A percentile compares a stretch with the other conserved stretches of the same genome.
phyloP scores from a whole-genome alignment of 2,329 filamentous ascomycete genomes.

The Colletotrichum graminicola region DNA sequence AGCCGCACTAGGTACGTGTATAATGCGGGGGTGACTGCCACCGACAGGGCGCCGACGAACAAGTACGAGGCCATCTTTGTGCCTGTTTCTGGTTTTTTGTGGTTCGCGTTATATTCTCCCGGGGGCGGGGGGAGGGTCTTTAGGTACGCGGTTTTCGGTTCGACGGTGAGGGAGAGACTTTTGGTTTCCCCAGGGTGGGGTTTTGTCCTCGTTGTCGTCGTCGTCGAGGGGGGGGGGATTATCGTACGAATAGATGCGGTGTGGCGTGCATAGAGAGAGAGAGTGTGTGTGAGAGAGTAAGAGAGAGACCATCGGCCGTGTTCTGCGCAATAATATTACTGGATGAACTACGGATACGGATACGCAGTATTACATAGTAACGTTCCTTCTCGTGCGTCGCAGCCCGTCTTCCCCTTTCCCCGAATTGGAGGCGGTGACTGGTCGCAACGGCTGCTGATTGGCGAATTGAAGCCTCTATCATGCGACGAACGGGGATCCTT shows the following conservation, averaged over 20 bases:
- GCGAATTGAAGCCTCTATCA: conserved; percentile 4
- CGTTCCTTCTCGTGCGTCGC: neutral
- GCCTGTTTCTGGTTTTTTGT: too few species aligned
- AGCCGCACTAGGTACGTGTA: conserved; percentile 65
- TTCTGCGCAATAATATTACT: too few species aligned
- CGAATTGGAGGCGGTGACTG: conserved; percentile 36
- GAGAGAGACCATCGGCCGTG: neutral
- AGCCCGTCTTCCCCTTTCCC: conserved; percentile 4
- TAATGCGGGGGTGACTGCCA: conserved; percentile 60
- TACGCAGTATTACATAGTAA: too few species aligned
- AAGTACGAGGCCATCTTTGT: conserved; percentile 44
- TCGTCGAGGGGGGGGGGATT: neutral
- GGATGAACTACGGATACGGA: too few species aligned
- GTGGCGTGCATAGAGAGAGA: conserved; percentile 15
- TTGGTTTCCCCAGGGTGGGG: conserved; percentile 20
- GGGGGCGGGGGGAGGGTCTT: neutral
- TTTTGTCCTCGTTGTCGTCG: conserved; percentile 16
- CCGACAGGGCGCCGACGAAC: conserved; percentile 44
- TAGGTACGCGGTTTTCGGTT: conserved; percentile 9
- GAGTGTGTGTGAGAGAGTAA: neutral
- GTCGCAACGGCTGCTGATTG: conserved; percentile 28
- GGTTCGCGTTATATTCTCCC: neutral
- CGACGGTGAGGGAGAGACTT: conserved; percentile 4
- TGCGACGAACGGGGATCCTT: conserved; percentile 15
- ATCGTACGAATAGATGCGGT: conserved; percentile 23